Evolutionary conservation across 768 basidiomycete genomes (phyloP), one percentile per base, ranked within the genome.

Genomic region (Crassisporium funariophilum): DNA sequence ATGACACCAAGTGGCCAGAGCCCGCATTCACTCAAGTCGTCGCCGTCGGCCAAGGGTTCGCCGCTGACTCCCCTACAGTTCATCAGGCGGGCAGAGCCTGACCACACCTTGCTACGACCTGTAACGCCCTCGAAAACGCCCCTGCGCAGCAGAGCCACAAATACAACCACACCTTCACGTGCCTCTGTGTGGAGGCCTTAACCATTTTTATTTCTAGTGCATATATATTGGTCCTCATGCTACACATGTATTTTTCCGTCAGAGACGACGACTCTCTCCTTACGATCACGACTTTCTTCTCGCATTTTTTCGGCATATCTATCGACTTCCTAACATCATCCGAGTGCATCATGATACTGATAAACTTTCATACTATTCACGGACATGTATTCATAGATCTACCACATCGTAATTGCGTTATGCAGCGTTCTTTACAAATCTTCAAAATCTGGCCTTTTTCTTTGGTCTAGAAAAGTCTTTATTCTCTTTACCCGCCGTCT

Each of bases 61-160:
- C 88, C 91, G 9, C 63, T 92, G 41, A 83, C 84, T 6, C 81
- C 92, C 1, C 68, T 95, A 36, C 91, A 95, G 61, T 94, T 92
- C 67, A 81, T 95, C 53, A 77, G 91, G 46, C 82, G 85, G 38
- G 92, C 88, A 29, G 86, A 88, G 31, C 71, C 69, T 20, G 85
- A 86, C 13, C 45, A 58, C 27, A 69, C 72, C 39, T 65, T 74
- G 3, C 59, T 78, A 41, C 78, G 83, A 44, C 78, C 86, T 13
- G 72, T 72, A 22, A 86, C 84, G 15, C 87, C 88, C n/a, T 81
- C 84, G 27, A 86, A 82, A 66, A 60, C 77, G 16, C 66, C 78
- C 19, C 61, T 64, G 25, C 77, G 74, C 13, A 54, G 65, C 44
- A 76, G 75, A 48, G 66, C 68, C 29, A 61, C 70, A 44, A 68